These are phyloP conservation scores for Venturia oleaginea DNA, from an alignment of 2,329 filamentous ascomycete genomes.

Conservation along the genomic window DNA sequence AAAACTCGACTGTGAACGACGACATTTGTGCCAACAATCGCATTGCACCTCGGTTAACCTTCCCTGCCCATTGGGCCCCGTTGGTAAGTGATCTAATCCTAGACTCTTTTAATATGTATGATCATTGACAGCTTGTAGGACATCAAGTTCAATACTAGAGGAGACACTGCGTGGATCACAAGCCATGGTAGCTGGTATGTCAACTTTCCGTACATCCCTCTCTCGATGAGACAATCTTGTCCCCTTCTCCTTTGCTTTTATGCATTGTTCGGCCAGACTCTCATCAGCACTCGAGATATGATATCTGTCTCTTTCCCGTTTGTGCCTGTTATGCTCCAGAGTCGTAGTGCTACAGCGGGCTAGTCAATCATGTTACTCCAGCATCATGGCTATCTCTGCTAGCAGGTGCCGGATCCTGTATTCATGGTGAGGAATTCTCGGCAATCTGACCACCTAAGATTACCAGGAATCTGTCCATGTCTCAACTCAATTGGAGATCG, in stretches of 20 bases:
- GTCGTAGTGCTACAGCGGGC: neutral
- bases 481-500: neutral
- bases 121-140: conserved; percentile 31
- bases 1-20: conserved; percentile 40
- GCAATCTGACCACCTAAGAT: neutral
- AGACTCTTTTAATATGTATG: neutral
- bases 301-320: neutral
- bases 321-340: neutral
- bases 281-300: neutral
- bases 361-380: neutral
- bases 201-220: neutral
- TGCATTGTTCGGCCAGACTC: neutral
- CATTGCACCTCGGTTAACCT: conserved; percentile 45
- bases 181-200: conserved; percentile 61
- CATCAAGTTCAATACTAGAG: conserved; percentile 55
- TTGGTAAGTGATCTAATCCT: neutral
- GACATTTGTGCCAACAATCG: conserved; percentile 33
- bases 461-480: neutral
- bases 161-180: conserved; percentile 52
- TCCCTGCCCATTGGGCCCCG: conserved; percentile 64
- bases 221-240: neutral
- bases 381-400: neutral
- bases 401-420: neutral
- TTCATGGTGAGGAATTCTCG: neutral
- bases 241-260: neutral